Evolutionary conservation across 2,329 filamentous ascomycete species (phyloP).

Genomic region (Apiospora malaysiana): DNA sequence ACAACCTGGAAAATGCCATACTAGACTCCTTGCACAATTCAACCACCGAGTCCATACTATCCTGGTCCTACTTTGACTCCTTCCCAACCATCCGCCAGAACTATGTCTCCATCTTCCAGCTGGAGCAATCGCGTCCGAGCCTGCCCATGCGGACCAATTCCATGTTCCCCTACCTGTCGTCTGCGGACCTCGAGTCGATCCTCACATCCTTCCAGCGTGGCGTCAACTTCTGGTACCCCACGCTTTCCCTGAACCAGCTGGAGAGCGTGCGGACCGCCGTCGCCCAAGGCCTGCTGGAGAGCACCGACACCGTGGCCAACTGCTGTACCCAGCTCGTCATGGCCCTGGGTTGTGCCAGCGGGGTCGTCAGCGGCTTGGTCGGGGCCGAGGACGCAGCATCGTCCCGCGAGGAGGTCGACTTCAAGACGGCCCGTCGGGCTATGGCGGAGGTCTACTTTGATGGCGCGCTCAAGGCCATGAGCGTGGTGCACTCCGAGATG

Average conservation of each 20-base stretch:
- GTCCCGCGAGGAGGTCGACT: constrained; percentile 22
- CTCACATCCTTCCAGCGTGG: constrained; percentile 51
- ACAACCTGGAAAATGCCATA: constrained; percentile 52
- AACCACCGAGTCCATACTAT: constrained; percentile 56
- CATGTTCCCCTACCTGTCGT: constrained; percentile 49
- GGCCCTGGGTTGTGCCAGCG: constrained; percentile 54
- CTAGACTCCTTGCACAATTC: constrained; percentile 57
- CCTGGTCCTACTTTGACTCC: constrained; percentile 56
- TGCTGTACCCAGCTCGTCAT: constrained; percentile 54
- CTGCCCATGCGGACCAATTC: constrained; percentile 42
- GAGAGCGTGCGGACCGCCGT: constrained; percentile 41
- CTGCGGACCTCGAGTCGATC: constrained; percentile 48
- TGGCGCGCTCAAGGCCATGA: constrained; percentile 50
- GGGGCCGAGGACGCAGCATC: constrained; percentile 20
- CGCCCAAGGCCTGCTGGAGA: constrained; percentile 42
- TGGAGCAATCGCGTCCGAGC: constrained; percentile 50
- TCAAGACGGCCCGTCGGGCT: constrained; percentile 18
- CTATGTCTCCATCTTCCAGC: constrained; percentile 52
- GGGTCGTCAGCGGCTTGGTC: constrained; percentile 43
- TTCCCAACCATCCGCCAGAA: constrained; percentile 50
- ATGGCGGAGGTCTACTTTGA: constrained; percentile 44
- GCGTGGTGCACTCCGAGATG: constrained; percentile 53
- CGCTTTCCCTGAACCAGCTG: constrained; percentile 49
- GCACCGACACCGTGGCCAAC: constrained; percentile 40
- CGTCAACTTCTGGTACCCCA: constrained; percentile 61